Conservation (phyloP, 2,329 filamentous ascomycete species). For the Neopestalotiopsis sp. region DNA sequence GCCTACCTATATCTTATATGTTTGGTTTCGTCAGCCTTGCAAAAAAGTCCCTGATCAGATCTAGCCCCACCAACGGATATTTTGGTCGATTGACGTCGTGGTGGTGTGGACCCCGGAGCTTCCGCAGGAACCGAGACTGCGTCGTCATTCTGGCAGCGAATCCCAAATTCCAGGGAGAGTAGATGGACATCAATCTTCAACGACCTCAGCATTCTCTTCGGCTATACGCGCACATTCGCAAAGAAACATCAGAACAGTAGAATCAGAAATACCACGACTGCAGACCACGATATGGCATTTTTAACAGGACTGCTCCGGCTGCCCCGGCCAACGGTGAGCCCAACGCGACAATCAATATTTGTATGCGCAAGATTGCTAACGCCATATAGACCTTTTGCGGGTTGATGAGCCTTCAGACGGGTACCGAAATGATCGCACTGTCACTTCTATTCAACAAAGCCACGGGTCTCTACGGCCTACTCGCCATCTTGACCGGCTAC, state of each 20-base stretch:
- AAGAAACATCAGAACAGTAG: neutral
- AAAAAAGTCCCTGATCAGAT: neutral
- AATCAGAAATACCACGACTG: neutral
- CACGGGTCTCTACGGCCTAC: conserved; percentile 86
- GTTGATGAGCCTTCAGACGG: conserved; percentile 84
- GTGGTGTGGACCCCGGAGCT: conserved; percentile 12
- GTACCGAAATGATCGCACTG: conserved; percentile 82
- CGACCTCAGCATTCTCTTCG: neutral
- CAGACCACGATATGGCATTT: conserved; percentile 3
- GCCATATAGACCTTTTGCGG: conserved; percentile 76
- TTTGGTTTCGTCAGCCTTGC: neutral
- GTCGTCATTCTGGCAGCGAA: conserved; percentile 8
- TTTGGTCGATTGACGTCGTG: conserved; percentile 9
- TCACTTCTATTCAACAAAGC: conserved; percentile 90
- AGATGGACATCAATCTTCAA: neutral
- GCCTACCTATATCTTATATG: neutral
- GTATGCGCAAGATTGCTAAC: conserved; percentile 15
- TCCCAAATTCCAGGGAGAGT: neutral
- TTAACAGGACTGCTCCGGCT: conserved; percentile 17
- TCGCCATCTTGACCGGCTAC: conserved; percentile 87
- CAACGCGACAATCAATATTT: conserved; percentile 16
- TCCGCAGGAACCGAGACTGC: conserved; percentile 13
- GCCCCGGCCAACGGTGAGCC: conserved; percentile 20
- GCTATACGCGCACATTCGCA: neutral
- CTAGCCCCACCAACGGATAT: neutral